These are phyloP conservation scores for Diplodia mutila DNA, from an alignment of 2,329 filamentous ascomycete species.

Conservation along the genomic window DNA sequence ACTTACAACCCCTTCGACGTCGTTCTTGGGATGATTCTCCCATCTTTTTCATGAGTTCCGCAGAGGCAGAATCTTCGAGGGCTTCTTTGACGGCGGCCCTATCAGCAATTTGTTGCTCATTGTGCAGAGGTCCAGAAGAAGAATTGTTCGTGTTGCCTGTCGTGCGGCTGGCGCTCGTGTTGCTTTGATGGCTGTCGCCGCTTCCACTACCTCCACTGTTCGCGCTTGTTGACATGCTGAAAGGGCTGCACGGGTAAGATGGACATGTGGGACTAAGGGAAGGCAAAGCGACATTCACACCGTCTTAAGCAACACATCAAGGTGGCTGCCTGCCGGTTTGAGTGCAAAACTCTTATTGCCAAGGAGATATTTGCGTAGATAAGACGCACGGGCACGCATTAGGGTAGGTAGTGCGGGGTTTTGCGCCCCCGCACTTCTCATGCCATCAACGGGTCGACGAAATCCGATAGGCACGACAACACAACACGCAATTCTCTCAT, in stretches of 20 bases:
- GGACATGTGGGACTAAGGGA: no score
- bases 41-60: background rate
- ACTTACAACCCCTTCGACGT: background rate
- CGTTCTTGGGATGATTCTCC: background rate
- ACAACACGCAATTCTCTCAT: background rate
- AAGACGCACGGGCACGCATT: no score
- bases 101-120: background rate
- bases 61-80: background rate
- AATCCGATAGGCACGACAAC: background rate
- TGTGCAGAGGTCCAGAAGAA: background rate
- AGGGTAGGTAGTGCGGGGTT: no score
- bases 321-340: no score
- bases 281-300: no score
- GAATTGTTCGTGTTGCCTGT: background rate
- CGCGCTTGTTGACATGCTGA: background rate
- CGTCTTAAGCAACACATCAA: no score
- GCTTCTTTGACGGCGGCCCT: background rate
- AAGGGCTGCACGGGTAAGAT: no score
- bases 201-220: background rate
- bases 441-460: background rate
- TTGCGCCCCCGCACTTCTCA: no score
- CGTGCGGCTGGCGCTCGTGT: background rate
- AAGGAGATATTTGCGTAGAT: no score
- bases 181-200: background rate
- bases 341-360: no score